These are phyloP conservation scores for Eragrostis curvula DNA, from an alignment of 176 grass and related monocot species.

Conservation along the genomic window DNA sequence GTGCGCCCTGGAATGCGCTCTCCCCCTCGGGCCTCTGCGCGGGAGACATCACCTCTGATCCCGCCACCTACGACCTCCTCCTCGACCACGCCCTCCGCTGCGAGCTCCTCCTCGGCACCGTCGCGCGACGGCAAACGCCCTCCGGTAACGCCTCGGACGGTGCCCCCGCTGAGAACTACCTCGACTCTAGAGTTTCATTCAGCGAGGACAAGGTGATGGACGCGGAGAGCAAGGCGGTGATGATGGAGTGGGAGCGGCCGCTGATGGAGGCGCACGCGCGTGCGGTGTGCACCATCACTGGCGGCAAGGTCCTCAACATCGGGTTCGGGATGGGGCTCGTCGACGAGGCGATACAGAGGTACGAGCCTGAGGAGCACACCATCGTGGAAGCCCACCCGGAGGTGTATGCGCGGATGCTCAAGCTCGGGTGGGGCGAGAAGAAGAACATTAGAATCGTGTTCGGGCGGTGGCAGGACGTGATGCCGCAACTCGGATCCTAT, in stretches of 20 bases:
- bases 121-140: slow-evolving; percentile 48
- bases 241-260: slow-evolving; percentile 97
- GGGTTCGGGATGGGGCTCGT: slow-evolving; percentile 98
- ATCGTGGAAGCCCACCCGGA: slow-evolving; percentile 90
- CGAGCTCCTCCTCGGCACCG: slow-evolving; percentile 86
- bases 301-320: slow-evolving; percentile 73
- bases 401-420: slow-evolving; percentile 83
- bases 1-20: slow-evolving; percentile 89
- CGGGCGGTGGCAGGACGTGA: slow-evolving; percentile 89
- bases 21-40: slow-evolving; percentile 59
- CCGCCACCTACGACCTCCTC: slow-evolving; percentile 71
- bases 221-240: slow-evolving; percentile 87
- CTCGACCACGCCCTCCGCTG: slow-evolving; percentile 83
- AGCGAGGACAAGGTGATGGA: slow-evolving; percentile 89
- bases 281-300: slow-evolving; percentile 68
- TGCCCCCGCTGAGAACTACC: slow-evolving; percentile 41
- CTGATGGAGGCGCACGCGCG: slow-evolving; percentile 96
- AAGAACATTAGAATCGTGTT: slow-evolving; percentile 87
- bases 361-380: slow-evolving; percentile 79
- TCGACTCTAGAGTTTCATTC: slow-evolving; percentile 81
- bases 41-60: slow-evolving; percentile 72
- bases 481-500: slow-evolving; percentile 76
- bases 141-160: slow-evolving; percentile 20
- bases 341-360: slow-evolving; percentile 87
- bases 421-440: slow-evolving; percentile 81